These are phyloP conservation scores for Pleurotus ostreatus DNA, from an alignment of 768 basidiomycete genomes.

Conservation along the genomic window DNA sequence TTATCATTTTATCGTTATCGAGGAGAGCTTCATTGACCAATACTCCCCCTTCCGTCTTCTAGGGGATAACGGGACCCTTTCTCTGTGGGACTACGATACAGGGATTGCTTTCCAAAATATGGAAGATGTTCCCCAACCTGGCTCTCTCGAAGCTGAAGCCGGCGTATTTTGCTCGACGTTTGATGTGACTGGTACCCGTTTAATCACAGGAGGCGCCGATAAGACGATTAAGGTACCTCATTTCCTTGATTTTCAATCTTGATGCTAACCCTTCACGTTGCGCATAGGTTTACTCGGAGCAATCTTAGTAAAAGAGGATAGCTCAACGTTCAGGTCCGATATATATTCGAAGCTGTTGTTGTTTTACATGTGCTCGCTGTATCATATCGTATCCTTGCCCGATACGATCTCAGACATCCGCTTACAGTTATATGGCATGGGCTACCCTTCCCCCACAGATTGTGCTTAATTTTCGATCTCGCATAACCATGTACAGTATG, in stretches of 20 bases:
- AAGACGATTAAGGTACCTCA: conserved; percentile 91
- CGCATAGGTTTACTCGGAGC: conserved; percentile 65
- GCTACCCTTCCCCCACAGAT: not conserved
- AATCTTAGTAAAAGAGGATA: conserved; percentile 41
- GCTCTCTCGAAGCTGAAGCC: conserved; percentile 96
- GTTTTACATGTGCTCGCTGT: not conserved
- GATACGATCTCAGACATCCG: not conserved
- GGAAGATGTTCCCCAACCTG: conserved; percentile 93
- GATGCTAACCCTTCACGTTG: conserved; percentile 2
- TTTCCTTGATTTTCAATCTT: not conserved
- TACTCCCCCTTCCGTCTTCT: conserved; percentile 1
- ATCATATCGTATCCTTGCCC: not conserved
- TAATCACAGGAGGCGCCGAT: conserved; percentile 96
- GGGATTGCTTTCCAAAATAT: conserved; percentile 93
- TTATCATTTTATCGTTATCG: conserved; percentile 1
- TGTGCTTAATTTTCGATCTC: not conserved
- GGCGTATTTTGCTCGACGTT: conserved; percentile 97
- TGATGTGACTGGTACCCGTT: conserved; percentile 88
- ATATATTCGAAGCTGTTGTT: too few relatives aligned
- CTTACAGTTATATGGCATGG: too few relatives aligned
- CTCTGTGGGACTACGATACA: conserved; percentile 93
- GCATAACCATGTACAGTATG: not conserved
- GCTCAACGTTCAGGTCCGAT: not conserved
- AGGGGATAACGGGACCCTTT: conserved; percentile 91
- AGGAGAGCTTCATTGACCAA: not conserved